These are phyloP conservation scores for Erysimum cheiri DNA, from an alignment of 441 rosid species.

Conservation along the genomic window DNA sequence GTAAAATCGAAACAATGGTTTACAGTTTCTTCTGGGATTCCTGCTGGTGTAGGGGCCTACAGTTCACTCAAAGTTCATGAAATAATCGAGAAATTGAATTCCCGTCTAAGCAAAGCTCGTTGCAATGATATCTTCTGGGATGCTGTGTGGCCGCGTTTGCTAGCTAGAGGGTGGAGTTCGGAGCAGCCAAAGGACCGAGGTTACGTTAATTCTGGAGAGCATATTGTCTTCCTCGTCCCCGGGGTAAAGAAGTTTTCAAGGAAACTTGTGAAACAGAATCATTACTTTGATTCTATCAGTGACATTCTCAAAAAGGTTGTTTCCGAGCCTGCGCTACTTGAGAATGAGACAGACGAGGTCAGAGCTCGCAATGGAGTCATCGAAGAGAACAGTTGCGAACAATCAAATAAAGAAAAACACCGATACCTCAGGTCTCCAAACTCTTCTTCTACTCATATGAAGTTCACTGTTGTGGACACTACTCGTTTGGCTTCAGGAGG, in stretches of 20 bases:
- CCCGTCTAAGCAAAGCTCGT: conserved; percentile 75
- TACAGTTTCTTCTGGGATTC: conserved; percentile 45
- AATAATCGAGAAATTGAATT: conserved; percentile 54
- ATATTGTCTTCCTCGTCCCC: conserved; percentile 66
- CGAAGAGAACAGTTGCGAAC: conserved; percentile 41
- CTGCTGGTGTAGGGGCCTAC: conserved; percentile 55
- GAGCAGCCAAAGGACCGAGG: conserved; percentile 62
- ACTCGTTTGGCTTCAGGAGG: conserved; percentile 53
- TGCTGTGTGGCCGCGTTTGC: conserved; percentile 86
- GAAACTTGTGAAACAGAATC: conserved; percentile 63
- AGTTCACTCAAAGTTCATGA: conserved; percentile 60
- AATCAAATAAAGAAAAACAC: conserved; percentile 41
- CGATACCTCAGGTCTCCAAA: conserved; percentile 59
- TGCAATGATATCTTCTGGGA: conserved; percentile 81
- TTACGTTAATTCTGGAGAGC: conserved; percentile 47
- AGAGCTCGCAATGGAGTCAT: conserved; percentile 41
- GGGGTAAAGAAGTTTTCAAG: conserved; percentile 72
- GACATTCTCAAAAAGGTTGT: conserved; percentile 72
- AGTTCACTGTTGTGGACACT: conserved; percentile 64
- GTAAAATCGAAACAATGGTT: conserved; percentile 48
- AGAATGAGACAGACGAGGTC: conserved; percentile 55
- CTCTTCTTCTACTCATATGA: conserved; percentile 48
- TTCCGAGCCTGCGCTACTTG: conserved; percentile 69
- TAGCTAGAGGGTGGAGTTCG: conserved; percentile 80
- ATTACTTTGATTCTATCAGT: conserved; percentile 72